Evolutionary conservation across 1,284 basidiomycete species (phyloP), one percentile per base, ranked within the genome.

Genomic region (Fomitiporia mediterranea): DNA sequence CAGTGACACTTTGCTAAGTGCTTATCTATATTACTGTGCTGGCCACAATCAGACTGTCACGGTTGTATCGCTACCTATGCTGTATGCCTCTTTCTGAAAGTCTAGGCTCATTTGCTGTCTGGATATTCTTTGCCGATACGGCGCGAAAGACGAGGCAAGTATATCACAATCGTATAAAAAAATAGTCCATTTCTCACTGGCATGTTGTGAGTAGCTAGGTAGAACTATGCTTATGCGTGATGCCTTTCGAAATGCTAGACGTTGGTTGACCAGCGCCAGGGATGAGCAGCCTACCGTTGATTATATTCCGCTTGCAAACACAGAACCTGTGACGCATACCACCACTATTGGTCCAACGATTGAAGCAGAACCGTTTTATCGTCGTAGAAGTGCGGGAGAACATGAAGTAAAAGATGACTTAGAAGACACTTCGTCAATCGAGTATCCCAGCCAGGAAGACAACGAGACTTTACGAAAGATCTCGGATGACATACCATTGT

Each of bases 371-470:
- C 2, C 51, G 27, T 34, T 3, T 21, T n/a, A n/a, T 27, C 35
- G 38, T 13, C 35, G 42, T 28, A 48, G 23, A 28, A 43, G 19
- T 19, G 2, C 17, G 5, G 19, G 17, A 42, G 30, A 42, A 19
- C 27, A 40, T 4, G 51, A 53, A 17, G 9, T 8, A 8, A 6
- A 28, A 28, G 39, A 44, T 21, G 51, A 34, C 13, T 17, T 7
- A 30, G 56, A 53, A 21, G 23, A 27, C 8, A 40, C 44, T 21
- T 72, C 75, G 46, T 72, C 73, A 6, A 77, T 75, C 2, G 74
- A 78, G 39, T 72, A 71, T 25, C 80, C 82, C 35, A 82, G 79
- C 17, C 73, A 76, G 56, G 73, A 78, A 50, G 80, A 81, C 56
- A 65, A 75, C 21, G 66, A 66, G 17, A 77, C 73, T 4, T 68